Percentiles rank a stretch among this genome's conserved stretches.
These are phyloP conservation scores for Glycyrrhiza uralensis DNA, from an alignment of 306 rosid genomes.

Conservation along the genomic window DNA sequence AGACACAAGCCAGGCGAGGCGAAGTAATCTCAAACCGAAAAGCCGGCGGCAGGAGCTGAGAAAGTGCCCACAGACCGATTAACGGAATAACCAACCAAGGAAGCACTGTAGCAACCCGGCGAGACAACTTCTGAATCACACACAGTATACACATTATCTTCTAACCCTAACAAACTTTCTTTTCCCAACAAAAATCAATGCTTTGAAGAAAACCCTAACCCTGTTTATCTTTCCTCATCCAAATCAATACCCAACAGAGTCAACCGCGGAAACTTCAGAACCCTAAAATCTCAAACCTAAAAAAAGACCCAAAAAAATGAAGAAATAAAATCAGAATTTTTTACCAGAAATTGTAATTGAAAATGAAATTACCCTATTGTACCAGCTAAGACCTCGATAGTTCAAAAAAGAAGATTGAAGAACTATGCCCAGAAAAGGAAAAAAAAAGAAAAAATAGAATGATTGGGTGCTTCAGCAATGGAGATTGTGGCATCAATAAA, in stretches of 20 bases:
- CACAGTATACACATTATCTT: slow-evolving; percentile 99
- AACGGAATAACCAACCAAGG: slow-evolving; percentile 99
- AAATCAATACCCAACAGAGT: slow-evolving; percentile 36
- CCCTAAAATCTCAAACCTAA: slow-evolving; percentile 58
- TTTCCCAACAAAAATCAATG: slow-evolving; percentile 31
- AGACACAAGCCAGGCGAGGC: slow-evolving; percentile 89
- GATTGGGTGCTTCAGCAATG: slow-evolving; percentile 15
- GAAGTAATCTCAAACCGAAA: slow-evolving; percentile 95
- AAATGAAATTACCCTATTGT: slow-evolving; percentile 23
- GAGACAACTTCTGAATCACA: slow-evolving; percentile 99
- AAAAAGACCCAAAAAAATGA: background rate
- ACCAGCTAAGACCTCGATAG: slow-evolving; percentile 32
- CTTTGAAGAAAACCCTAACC: slow-evolving; percentile 54
- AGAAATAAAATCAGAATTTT: slow-evolving; percentile 32
- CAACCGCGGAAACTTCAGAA: slow-evolving; percentile 46
- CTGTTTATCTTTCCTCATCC: slow-evolving; percentile 28
- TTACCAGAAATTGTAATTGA: background rate
- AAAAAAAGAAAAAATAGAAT: slow-evolving; percentile 27
- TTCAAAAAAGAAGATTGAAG: slow-evolving; percentile 3
- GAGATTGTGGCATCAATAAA: slow-evolving; percentile 34
- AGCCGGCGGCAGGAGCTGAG: slow-evolving; percentile 98
- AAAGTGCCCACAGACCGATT: slow-evolving; percentile 93
- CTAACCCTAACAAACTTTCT: slow-evolving; percentile 41
- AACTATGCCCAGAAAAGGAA: slow-evolving; percentile 11
- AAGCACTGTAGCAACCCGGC: slow-evolving; percentile 98